Percentiles rank a stretch among this genome's conserved stretches.
phyloP scores from a whole-genome alignment of 345 rosid genomes.

The Corchorus capsularis region DNA sequence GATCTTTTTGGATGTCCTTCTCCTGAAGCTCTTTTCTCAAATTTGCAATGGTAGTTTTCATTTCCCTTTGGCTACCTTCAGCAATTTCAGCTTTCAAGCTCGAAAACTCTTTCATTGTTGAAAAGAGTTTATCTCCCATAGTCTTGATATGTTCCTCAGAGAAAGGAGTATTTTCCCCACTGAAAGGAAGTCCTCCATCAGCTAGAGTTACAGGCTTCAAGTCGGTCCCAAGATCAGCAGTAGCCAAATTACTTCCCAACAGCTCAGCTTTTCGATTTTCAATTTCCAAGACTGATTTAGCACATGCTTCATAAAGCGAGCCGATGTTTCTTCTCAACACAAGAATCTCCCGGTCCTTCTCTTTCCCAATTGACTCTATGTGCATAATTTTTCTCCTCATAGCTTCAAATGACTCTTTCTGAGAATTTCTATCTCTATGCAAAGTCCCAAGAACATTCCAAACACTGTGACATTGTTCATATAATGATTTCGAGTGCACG shows the following conservation, averaged over 20 bases:
- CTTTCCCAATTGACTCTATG: conserved; percentile 45
- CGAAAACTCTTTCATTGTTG: conserved; percentile 50
- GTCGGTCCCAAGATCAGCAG: conserved; percentile 30
- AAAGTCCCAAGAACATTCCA: conserved; percentile 44
- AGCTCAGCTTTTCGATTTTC: conserved; percentile 56
- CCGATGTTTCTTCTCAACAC: conserved; percentile 47
- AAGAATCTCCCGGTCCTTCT: conserved; percentile 55
- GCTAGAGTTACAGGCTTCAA: conserved; percentile 31
- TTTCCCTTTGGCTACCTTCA: conserved; percentile 62
- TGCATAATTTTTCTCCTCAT: conserved; percentile 45
- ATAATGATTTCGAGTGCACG: conserved; percentile 50
- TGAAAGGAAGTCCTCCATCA: conserved; percentile 27
- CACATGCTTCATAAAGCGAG: conserved; percentile 72
- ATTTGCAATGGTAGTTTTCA: conserved; percentile 62
- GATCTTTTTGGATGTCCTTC: conserved; percentile 80
- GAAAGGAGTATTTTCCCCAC: conserved; percentile 29
- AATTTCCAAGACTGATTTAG: conserved; percentile 61
- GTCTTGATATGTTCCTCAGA: conserved; percentile 62
- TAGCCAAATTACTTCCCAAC: conserved; percentile 30
- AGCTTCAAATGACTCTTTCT: conserved; percentile 42
- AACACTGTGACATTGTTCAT: conserved; percentile 50
- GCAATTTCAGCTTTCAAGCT: conserved; percentile 45
- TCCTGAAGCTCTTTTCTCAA: conserved; percentile 92
- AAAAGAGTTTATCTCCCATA: conserved; percentile 54
- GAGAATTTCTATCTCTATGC: conserved; percentile 37